Percentiles rank a stretch among this genome's conserved stretches.
Evolutionary conservation across 495 filamentous ascomycete species (phyloP).

Genomic region (Penicillium bovifimosum): DNA sequence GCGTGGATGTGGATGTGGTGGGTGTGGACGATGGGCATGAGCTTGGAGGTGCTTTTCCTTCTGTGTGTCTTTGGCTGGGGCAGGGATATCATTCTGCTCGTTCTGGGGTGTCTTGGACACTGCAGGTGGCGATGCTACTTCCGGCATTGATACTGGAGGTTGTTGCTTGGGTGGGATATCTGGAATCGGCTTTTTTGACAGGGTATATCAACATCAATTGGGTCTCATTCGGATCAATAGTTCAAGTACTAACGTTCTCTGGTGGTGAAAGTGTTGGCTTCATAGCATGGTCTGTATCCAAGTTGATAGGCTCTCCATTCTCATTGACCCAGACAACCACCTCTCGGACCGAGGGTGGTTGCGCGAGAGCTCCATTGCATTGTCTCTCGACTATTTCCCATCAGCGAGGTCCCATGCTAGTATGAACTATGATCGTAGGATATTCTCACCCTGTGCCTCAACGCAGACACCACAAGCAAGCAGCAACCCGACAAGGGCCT

Average conservation of each 20-base stretch:
- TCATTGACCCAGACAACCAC: slow-evolving; percentile 63
- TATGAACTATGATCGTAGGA: neutral
- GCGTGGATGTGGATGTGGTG: slow-evolving; percentile 2
- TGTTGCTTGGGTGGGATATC: neutral
- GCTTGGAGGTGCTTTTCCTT: neutral
- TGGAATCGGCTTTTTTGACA: neutral
- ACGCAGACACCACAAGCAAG: slow-evolving; percentile 12
- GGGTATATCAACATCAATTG: slow-evolving; percentile 3
- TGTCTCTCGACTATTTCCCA: neutral
- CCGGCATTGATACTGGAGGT: neutral
- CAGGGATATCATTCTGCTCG: neutral
- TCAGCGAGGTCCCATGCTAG: slow-evolving; percentile 1
- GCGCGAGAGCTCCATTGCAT: neutral
- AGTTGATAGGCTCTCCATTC: slow-evolving; percentile 47
- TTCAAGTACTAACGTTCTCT: slow-evolving; percentile 16
- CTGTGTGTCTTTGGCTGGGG: neutral
- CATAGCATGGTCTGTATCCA: slow-evolving; percentile 13
- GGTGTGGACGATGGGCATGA: neutral
- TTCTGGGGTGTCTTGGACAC: neutral
- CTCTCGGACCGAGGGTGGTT: slow-evolving; percentile 31
- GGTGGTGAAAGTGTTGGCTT: slow-evolving; percentile 1
- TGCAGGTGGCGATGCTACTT: neutral
- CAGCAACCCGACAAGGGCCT: slow-evolving; percentile 11
- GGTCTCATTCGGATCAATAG: neutral
- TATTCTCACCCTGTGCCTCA: slow-evolving; percentile 13